Conservation (phyloP, 495 filamentous ascomycete genomes). For the Lepraria neglecta region DNA sequence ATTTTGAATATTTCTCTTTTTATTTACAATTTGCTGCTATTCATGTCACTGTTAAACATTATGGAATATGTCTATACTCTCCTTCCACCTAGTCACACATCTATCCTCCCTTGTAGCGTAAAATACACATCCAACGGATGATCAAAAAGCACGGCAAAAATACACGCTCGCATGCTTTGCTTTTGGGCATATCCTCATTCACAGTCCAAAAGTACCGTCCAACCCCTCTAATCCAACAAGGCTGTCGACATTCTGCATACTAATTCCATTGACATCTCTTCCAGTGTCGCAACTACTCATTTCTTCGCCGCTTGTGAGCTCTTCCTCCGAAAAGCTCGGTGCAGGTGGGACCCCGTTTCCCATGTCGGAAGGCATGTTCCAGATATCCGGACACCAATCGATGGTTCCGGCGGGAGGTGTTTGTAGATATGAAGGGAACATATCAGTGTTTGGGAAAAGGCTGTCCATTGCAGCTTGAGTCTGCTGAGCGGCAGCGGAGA, state of each 20-base stretch:
- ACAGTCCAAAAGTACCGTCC: conserved; percentile 19
- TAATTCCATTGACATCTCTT: conserved; percentile 25
- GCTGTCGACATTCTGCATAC: conserved; percentile 23
- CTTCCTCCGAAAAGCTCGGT: conserved; percentile 73
- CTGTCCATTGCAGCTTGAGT: conserved; percentile 30
- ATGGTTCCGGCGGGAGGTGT: conserved; percentile 24
- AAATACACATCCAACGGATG: not conserved
- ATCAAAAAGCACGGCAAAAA: not conserved
- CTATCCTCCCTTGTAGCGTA: not conserved
- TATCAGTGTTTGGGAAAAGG: conserved; percentile 40
- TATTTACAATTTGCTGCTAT: not conserved
- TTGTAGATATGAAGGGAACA: conserved; percentile 37
- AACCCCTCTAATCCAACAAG: conserved; percentile 27
- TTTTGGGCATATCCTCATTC: conserved; percentile 3
- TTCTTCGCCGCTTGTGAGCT: conserved; percentile 47
- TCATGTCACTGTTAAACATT: not conserved
- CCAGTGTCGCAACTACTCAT: conserved; percentile 24
- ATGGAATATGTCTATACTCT: not conserved
- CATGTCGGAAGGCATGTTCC: conserved; percentile 37
- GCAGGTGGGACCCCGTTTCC: conserved; percentile 40
- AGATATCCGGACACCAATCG: conserved; percentile 41
- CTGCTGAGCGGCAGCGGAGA: conserved; percentile 6
- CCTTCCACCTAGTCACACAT: not conserved
- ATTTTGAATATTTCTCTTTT: no score
- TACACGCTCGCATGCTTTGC: not conserved